A percentile compares a stretch with the other conserved stretches of the same genome.
Conservation (phyloP, 495 filamentous ascomycete genomes). For the Penicillium pancosmium region DNA sequence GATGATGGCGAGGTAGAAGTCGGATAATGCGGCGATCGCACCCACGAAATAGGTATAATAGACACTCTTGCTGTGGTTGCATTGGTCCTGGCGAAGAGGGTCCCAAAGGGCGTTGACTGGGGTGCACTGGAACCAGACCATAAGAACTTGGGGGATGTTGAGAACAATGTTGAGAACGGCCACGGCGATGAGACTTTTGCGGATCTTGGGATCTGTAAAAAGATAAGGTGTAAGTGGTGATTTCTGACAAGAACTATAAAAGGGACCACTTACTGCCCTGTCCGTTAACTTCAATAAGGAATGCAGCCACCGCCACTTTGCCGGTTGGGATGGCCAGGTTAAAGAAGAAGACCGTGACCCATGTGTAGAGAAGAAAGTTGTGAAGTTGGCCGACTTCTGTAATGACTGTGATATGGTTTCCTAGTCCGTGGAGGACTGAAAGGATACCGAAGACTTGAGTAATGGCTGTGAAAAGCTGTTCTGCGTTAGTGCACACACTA, state of each 20-base stretch:
- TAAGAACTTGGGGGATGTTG: constrained; percentile 27
- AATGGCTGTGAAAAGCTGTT: constrained; percentile 20
- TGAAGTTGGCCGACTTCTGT: constrained; percentile 18
- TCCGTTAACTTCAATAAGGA: constrained; percentile 26
- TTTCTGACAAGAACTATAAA: not conserved
- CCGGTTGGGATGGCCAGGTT: constrained; percentile 26
- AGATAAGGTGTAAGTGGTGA: not conserved
- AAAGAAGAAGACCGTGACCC: constrained; percentile 28
- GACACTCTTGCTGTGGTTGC: constrained; percentile 27
- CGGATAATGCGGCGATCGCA: constrained; percentile 25
- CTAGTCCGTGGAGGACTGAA: constrained; percentile 23
- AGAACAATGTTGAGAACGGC: constrained; percentile 26
- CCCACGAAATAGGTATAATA: constrained; percentile 33
- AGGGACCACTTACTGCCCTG: constrained; percentile 18
- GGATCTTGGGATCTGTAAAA: constrained; percentile 26
- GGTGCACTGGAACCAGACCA: constrained; percentile 31
- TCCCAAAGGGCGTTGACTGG: constrained; percentile 27
- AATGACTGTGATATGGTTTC: constrained; percentile 26
- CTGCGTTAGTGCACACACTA: not conserved
- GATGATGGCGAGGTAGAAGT: constrained; percentile 29
- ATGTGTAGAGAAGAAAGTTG: constrained; percentile 25
- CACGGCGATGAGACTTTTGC: constrained; percentile 26
- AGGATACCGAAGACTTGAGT: constrained; percentile 25
- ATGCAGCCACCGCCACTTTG: constrained; percentile 25
- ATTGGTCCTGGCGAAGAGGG: constrained; percentile 21